Percentiles rank a stretch among this genome's conserved stretches.
These are phyloP conservation scores for Fraxinus sp. DNA, from an alignment of 305 asterid species.

Conservation along the genomic window DNA sequence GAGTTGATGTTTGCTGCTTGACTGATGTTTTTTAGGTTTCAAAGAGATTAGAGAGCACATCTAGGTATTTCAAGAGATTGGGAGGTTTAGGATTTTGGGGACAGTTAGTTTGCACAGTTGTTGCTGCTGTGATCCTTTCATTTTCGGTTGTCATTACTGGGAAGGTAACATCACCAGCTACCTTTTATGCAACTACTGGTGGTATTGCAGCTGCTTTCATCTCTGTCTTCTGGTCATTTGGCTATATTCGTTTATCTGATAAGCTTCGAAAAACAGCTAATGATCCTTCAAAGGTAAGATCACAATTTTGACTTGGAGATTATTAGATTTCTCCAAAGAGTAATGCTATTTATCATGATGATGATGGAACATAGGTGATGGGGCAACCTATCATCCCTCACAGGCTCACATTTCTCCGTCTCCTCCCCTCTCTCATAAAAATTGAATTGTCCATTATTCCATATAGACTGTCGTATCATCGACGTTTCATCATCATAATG, in stretches of 20 bases:
- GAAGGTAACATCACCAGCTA: constrained; percentile 76
- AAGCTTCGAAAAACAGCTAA: constrained; percentile 75
- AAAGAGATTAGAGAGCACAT: constrained; percentile 76
- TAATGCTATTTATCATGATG: no score
- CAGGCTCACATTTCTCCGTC: no score
- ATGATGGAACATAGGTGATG: no score
- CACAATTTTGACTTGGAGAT: neutral
- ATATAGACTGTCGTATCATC: no score
- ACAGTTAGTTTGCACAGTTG: constrained; percentile 80
- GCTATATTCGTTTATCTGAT: constrained; percentile 78
- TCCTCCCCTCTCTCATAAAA: no score
- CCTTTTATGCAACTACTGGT: constrained; percentile 89
- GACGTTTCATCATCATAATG: no score
- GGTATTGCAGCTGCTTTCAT: constrained; percentile 91
- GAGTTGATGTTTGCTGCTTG: neutral
- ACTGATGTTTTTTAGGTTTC: constrained; percentile 53
- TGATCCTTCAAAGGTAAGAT: constrained; percentile 88
- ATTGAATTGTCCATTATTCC: no score
- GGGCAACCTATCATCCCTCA: no score
- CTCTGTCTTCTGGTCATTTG: constrained; percentile 94
- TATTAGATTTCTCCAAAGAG: neutral
- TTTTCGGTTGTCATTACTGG: constrained; percentile 78
- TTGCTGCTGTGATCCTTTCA: constrained; percentile 85
- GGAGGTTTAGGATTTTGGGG: constrained; percentile 97
- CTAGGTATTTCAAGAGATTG: constrained; percentile 85